phyloP scores from a whole-genome alignment of 768 basidiomycete genomes.

The Lyophyllum shimeji region DNA sequence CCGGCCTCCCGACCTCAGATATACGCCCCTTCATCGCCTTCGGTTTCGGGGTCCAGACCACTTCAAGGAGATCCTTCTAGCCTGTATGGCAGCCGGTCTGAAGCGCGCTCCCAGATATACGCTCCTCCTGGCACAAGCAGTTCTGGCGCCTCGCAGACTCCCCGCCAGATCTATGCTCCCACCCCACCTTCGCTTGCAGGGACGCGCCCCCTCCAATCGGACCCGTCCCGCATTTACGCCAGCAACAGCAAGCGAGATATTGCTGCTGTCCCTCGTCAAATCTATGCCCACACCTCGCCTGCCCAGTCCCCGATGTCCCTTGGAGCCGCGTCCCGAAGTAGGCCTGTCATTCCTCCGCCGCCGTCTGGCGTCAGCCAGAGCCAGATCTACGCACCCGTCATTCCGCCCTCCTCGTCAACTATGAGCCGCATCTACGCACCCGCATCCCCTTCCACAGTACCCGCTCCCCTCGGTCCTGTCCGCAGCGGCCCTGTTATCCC shows the following conservation, averaged over 20 bases:
- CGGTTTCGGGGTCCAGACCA: neutral
- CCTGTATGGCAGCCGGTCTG: no score
- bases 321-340: neutral
- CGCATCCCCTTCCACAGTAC: neutral
- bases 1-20: neutral
- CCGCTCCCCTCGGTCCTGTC: neutral
- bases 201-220: neutral
- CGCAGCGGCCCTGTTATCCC: slow-evolving; percentile 1
- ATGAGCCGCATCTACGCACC: neutral
- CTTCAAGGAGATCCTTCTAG: neutral
- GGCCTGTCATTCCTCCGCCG: neutral
- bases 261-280: neutral
- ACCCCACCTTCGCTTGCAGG: neutral
- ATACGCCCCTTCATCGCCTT: neutral
- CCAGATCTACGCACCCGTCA: neutral
- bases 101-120: neutral
- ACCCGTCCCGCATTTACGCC: slow-evolving; percentile 1
- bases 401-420: neutral
- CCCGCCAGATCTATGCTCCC: neutral
- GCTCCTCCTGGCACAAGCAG: neutral
- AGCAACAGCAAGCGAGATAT: neutral
- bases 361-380: neutral
- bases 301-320: neutral
- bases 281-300: slow-evolving; percentile 1
- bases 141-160: neutral